phyloP scores from a whole-genome alignment of 2,329 filamentous ascomycete species.

The Penicillium sp. region DNA sequence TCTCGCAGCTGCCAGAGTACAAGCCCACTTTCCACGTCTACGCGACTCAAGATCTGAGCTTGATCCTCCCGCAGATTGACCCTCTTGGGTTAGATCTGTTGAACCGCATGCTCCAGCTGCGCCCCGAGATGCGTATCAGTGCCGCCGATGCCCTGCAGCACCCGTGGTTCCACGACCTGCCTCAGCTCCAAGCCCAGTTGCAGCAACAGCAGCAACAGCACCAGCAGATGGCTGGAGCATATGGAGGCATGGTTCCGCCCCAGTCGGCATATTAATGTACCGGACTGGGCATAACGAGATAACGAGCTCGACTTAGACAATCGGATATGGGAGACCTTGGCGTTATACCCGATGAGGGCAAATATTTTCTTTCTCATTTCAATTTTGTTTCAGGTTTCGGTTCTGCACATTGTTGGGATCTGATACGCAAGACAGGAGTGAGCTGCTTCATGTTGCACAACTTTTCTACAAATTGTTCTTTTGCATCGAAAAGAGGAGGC shows the following conservation, averaged over 20 bases:
- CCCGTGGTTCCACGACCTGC: conserved; percentile 76
- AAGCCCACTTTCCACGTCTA: conserved; percentile 93
- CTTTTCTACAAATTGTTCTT: background rate
- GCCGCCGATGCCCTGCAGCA: conserved; percentile 82
- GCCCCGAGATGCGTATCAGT: conserved; percentile 85
- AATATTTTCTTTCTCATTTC: conserved; percentile 10
- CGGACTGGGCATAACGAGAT: conserved; percentile 24
- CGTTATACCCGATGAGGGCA: conserved; percentile 27
- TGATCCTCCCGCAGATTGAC: conserved; percentile 87
- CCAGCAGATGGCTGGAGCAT: conserved; percentile 36
- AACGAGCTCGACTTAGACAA: conserved; percentile 24
- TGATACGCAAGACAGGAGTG: background rate
- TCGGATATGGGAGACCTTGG: conserved; percentile 28
- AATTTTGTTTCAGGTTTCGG: conserved; percentile 3
- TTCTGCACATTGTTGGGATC: background rate
- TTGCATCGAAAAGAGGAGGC: background rate
- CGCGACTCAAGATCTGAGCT: conserved; percentile 80
- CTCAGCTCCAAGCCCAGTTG: conserved; percentile 51
- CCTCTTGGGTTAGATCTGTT: conserved; percentile 79
- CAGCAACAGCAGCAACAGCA: conserved; percentile 39
- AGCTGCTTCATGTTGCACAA: background rate
- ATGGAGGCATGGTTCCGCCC: conserved; percentile 37
- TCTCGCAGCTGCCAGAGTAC: conserved; percentile 95
- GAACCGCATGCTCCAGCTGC: conserved; percentile 83
- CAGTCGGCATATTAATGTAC: conserved; percentile 32